phyloP scores from a whole-genome alignment of 164 flowering plant species.

The Vitis amurensis region DNA sequence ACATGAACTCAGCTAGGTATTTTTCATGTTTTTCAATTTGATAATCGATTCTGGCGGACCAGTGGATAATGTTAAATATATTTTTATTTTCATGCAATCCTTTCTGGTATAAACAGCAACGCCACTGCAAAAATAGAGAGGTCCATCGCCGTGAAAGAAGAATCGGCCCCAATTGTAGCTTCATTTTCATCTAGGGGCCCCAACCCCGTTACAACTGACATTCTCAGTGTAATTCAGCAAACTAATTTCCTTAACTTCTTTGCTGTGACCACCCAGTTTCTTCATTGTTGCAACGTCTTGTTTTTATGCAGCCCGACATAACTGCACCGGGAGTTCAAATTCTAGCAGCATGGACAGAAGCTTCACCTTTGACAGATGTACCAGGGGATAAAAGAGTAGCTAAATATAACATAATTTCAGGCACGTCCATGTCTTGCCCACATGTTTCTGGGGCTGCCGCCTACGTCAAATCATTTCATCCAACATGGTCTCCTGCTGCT shows the following conservation, averaged over 20 bases:
- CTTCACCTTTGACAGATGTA: conserved; percentile 9
- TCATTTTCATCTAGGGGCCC: conserved; percentile 59
- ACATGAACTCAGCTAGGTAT: neutral
- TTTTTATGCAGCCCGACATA: conserved; percentile 54
- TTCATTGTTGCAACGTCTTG: neutral
- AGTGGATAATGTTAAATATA: too few species aligned
- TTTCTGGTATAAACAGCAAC: too few species aligned
- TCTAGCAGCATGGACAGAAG: conserved; percentile 52
- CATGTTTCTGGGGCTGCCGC: conserved; percentile 53
- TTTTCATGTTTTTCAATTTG: too few species aligned
- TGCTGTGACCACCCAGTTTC: too few species aligned
- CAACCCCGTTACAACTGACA: conserved; percentile 19
- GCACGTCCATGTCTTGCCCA: conserved; percentile 63
- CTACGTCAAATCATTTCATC: conserved; percentile 48
- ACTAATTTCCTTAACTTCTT: neutral
- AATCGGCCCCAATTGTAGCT: conserved; percentile 37
- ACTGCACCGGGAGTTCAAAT: conserved; percentile 66
- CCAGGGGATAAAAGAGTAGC: conserved; percentile 31
- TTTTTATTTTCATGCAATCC: too few species aligned
- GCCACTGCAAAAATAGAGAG: conserved; percentile 8
- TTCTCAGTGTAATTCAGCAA: conserved; percentile 33
- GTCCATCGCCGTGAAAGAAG: conserved; percentile 11
- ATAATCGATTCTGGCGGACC: too few species aligned
- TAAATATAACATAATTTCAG: conserved; percentile 31
- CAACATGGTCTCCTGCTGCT: conserved; percentile 56